Base-by-base conservation (phyloP, 129 eudicot genomes). In the Pulicaria dysenterica region DNA sequence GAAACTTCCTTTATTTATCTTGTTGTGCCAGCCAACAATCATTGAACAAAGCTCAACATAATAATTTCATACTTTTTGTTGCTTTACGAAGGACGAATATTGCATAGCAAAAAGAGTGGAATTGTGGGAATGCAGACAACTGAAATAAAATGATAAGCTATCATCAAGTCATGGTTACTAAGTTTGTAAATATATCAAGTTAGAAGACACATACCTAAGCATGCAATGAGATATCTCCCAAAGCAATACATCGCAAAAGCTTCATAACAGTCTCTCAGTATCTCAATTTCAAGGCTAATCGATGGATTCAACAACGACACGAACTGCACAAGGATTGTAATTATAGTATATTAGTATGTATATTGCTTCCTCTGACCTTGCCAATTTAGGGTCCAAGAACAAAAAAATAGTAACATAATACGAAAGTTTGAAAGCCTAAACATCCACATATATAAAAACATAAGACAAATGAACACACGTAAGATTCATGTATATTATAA, bases 161-260 rank as follows among this genome's bases (percentile, higher is more conserved):
- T 24, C 31, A 24, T 24, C 31, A 24, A 24, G 31, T 24, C 31
- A 24, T 24, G 31, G 31, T 24, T 24, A 24, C 31, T 24, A 24
- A 24, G 31, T 24, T 24, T 2, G 31, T 24, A 24, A 24, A 24
- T n/a, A n/a, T n/a, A n/a, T 24, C 31, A 24, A 24, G 31, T 24
- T 48, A 54, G 43, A 66, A 39, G 72, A 45, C 17, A 70, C 87
- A 65, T 91, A 95, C 97, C 99, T 76, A 95, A 86, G 77, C 97
- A 91, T 70, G 99, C 99, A 62, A 95, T 80, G 58, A 95, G 96
- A 75, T 95, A 95, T 81, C 99, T 95, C 72, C 97, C 97, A 82
- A 95, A 95, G 83, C 97, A 95, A 76, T 95, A 95, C 99, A 95
- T 95, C 6, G 99, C 99, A 83, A 95, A 95, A 68, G 99, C 84